phyloP scores from a whole-genome alignment of 495 filamentous ascomycete species.

The Penicillium coffeae region DNA sequence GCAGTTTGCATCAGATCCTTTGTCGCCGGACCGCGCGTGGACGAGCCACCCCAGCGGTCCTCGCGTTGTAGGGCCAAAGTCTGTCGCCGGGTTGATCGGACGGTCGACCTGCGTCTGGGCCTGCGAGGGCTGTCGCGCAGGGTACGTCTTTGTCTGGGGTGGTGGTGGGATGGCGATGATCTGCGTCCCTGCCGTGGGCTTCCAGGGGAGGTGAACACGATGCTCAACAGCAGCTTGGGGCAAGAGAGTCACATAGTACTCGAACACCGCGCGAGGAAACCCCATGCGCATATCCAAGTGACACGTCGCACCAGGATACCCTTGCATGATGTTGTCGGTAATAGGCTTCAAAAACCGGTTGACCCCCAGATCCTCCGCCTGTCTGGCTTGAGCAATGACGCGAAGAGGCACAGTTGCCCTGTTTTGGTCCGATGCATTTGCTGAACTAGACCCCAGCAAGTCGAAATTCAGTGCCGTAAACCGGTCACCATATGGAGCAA shows the following conservation, averaged over 20 bases:
- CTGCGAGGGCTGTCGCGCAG: conserved; percentile 32
- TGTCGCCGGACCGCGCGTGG: conserved; percentile 51
- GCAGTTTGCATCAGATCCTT: conserved; percentile 50
- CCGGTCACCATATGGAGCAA: conserved; percentile 16
- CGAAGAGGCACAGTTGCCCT: conserved; percentile 37
- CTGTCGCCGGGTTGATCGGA: conserved; percentile 11
- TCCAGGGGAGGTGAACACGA: conserved; percentile 38
- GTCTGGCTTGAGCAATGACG: conserved; percentile 35
- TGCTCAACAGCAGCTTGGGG: conserved; percentile 37
- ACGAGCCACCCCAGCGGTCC: conserved; percentile 46
- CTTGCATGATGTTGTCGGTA: conserved; percentile 41
- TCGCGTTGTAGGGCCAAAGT: conserved; percentile 40
- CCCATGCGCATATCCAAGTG: conserved; percentile 38
- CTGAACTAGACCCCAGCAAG: conserved; percentile 26
- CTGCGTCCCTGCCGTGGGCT: conserved; percentile 18
- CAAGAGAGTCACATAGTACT: conserved; percentile 43
- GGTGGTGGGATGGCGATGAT: conserved; percentile 32
- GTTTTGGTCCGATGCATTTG: conserved; percentile 31
- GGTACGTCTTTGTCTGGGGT: conserved; percentile 26
- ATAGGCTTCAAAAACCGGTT: conserved; percentile 33
- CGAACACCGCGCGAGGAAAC: conserved; percentile 35
- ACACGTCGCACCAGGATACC: conserved; percentile 41
- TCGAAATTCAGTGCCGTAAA: conserved; percentile 32
- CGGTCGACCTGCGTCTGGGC: conserved; percentile 8
- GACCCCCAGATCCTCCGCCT: conserved; percentile 31